Conservation (phyloP, 2,329 filamentous ascomycete genomes). For the Ploettnerulaceae sp. region DNA sequence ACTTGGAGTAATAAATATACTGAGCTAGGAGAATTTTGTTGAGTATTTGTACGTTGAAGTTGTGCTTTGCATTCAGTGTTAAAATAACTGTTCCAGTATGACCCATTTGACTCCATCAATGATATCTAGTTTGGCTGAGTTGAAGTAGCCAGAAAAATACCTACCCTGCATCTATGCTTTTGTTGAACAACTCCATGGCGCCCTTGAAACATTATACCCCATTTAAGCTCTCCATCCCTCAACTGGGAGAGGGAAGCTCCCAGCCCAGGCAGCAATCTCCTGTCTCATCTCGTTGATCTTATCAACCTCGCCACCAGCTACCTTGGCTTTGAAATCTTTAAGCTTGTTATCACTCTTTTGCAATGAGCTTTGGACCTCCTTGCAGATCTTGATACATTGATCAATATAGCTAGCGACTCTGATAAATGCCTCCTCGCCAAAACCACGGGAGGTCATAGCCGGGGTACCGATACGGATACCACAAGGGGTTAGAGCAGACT, state of each 20-base stretch:
- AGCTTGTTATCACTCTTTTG: constrained; percentile 99
- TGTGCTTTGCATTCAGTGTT: constrained; percentile 7
- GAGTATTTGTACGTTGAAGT: constrained; percentile 3
- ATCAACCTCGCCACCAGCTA: constrained; percentile 68
- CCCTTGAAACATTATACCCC: constrained; percentile 13
- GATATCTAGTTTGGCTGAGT: constrained; percentile 27
- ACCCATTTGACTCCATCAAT: constrained; percentile 18
- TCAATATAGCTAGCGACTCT: constrained; percentile 88
- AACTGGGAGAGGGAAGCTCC: constrained; percentile 87
- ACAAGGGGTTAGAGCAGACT: constrained; percentile 88
- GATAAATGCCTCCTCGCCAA: constrained; percentile 88
- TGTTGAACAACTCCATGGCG: constrained; percentile 21
- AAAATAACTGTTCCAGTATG: background rate
- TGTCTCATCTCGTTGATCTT: constrained; percentile 83
- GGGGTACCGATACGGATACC: constrained; percentile 96
- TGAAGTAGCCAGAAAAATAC: constrained; percentile 28
- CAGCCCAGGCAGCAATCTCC: constrained; percentile 85
- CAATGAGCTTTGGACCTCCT: constrained; percentile 75
- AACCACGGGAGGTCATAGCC: constrained; percentile 94
- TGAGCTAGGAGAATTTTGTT: no score
- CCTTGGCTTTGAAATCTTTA: constrained; percentile 98
- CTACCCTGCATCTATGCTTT: constrained; percentile 17
- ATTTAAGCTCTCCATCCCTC: constrained; percentile 55
- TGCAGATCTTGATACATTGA: constrained; percentile 80
- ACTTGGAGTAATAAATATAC: no score